These are phyloP conservation scores for Boletus eberwhitei DNA, from an alignment of 768 basidiomycete species.

Conservation along the genomic window DNA sequence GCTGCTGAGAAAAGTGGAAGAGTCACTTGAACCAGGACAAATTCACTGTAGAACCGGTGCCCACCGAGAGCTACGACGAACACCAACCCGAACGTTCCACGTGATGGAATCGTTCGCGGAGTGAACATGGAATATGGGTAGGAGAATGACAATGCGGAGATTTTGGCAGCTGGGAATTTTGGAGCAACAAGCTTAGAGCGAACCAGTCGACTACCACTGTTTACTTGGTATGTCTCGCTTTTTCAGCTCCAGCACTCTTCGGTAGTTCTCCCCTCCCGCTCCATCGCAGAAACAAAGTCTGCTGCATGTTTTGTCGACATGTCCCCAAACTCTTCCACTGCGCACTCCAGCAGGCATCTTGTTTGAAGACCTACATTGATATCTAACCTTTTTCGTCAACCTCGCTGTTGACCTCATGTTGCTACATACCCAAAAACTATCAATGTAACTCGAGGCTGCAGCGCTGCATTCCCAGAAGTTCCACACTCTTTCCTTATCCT, in stretches of 20 bases:
- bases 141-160: background rate
- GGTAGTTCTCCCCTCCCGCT: slow-evolving; percentile 62
- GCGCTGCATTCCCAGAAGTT: no score
- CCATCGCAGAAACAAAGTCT: slow-evolving; percentile 63
- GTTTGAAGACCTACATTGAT: no score
- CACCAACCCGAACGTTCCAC: background rate
- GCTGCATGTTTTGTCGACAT: no score
- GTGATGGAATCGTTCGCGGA: background rate
- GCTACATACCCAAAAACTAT: no score
- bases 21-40: background rate
- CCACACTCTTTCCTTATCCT: no score
- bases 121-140: background rate
- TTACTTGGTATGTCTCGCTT: no score
- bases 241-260: slow-evolving; percentile 91
- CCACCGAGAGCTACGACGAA: background rate
- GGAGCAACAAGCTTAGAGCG: background rate
- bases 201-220: no score
- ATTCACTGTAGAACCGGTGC: background rate
- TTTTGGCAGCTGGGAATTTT: background rate
- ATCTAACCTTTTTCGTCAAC: no score
- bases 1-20: background rate
- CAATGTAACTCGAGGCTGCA: no score
- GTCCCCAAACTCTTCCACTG: no score
- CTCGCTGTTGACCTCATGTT: no score
- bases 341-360: no score